phyloP scores from a whole-genome alignment of 495 filamentous ascomycete genomes.

The Talaromyces adpressus region DNA sequence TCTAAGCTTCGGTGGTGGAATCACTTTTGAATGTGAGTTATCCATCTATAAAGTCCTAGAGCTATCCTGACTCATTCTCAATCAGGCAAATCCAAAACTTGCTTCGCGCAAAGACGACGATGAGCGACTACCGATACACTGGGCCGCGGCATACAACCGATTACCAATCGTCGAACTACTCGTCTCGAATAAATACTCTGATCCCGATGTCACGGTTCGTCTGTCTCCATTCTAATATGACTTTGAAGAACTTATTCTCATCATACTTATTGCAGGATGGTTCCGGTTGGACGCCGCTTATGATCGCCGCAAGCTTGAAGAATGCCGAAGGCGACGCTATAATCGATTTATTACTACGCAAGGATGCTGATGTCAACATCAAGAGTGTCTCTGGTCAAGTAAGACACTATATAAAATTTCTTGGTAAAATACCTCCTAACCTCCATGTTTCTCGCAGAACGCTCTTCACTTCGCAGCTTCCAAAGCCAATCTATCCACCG shows the following conservation, averaged over 20 bases:
- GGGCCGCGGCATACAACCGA: constrained; percentile 83
- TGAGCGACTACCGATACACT: constrained; percentile 88
- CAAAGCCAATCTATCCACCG: constrained; percentile 75
- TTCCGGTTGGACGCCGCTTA: constrained; percentile 87
- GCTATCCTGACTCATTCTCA: background rate
- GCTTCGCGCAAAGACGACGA: constrained; percentile 74
- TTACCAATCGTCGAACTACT: constrained; percentile 69
- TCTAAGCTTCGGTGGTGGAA: constrained; percentile 58
- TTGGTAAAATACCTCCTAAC: background rate
- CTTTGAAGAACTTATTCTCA: background rate
- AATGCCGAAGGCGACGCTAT: constrained; percentile 48
- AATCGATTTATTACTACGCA: constrained; percentile 68
- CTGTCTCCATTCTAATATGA: no score
- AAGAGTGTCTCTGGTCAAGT: constrained; percentile 67
- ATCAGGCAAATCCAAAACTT: constrained; percentile 71
- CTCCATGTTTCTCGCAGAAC: constrained; percentile 43
- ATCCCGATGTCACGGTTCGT: constrained; percentile 74
- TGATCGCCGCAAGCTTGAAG: constrained; percentile 80
- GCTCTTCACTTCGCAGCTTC: constrained; percentile 88
- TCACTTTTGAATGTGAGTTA: constrained; percentile 67
- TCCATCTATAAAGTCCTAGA: no score
- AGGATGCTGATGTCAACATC: constrained; percentile 72
- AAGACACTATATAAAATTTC: background rate
- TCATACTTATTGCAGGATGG: constrained; percentile 56
- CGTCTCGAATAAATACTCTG: constrained; percentile 61